phyloP scores from a whole-genome alignment of 768 basidiomycete genomes.

The Podaxis pistillaris region DNA sequence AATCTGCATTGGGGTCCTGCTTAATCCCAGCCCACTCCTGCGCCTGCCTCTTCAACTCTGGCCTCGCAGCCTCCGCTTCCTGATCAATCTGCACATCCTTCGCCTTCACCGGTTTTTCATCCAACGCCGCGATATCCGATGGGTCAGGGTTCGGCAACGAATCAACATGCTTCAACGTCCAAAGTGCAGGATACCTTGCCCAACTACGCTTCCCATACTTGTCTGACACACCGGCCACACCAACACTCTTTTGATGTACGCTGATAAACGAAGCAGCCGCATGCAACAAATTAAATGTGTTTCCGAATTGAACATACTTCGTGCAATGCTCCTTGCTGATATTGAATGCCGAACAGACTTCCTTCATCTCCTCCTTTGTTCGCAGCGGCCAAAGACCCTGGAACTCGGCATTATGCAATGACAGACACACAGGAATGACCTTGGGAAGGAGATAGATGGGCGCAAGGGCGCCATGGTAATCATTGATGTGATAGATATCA shows the following conservation, averaged over 20 bases:
- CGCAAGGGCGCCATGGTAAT: slow-evolving; percentile 92
- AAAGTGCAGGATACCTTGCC: slow-evolving; percentile 94
- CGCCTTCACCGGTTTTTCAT: slow-evolving; percentile 70
- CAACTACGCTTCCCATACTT: slow-evolving; percentile 97
- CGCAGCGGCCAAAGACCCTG: slow-evolving; percentile 96
- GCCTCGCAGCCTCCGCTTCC: slow-evolving; percentile 84
- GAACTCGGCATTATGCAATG: slow-evolving; percentile 96
- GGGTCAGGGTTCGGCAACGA: slow-evolving; percentile 95
- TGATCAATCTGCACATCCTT: slow-evolving; percentile 77
- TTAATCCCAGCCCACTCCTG: slow-evolving; percentile 95
- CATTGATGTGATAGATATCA: slow-evolving; percentile 94
- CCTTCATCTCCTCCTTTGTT: slow-evolving; percentile 98
- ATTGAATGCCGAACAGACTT: slow-evolving; percentile 97
- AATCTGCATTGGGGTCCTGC: slow-evolving; percentile 84
- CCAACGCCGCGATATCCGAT: slow-evolving; percentile 90
- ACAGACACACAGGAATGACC: slow-evolving; percentile 86
- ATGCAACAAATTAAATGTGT: slow-evolving; percentile 94
- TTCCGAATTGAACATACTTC: slow-evolving; percentile 97
- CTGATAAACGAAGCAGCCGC: slow-evolving; percentile 93
- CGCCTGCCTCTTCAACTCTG: slow-evolving; percentile 87
- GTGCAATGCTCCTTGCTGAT: slow-evolving; percentile 95
- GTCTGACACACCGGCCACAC: slow-evolving; percentile 96
- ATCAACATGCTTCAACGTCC: slow-evolving; percentile 95
- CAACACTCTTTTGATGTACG: slow-evolving; percentile 87
- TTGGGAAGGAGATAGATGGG: slow-evolving; percentile 91